A percentile compares a stretch with the other conserved stretches of the same genome.
phyloP scores from a whole-genome alignment of 257 asterid species.

The Solanum chilense region DNA sequence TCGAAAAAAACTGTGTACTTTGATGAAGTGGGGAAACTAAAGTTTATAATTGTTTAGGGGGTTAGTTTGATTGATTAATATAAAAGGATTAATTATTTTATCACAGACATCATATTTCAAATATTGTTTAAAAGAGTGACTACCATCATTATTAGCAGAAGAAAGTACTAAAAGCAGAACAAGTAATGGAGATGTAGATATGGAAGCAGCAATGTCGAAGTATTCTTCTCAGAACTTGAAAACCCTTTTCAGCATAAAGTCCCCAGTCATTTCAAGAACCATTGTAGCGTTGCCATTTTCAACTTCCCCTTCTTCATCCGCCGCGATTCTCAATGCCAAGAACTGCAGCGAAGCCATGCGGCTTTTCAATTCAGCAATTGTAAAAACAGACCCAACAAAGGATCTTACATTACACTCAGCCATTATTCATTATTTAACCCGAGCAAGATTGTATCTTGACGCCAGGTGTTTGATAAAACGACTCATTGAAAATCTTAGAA shows the following conservation, averaged over 20 bases:
- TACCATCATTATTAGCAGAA: not conserved
- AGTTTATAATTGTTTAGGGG: not conserved
- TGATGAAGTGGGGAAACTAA: no score
- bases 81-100: not conserved
- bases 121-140: not conserved
- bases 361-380: conserved; percentile 41
- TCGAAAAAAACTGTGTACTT: not conserved
- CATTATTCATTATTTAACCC: conserved; percentile 12
- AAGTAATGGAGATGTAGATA: not conserved
- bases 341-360: conserved; percentile 39
- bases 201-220: not conserved
- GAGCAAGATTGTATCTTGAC: conserved; percentile 26
- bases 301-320: conserved; percentile 22
- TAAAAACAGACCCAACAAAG: conserved; percentile 21
- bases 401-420: conserved; percentile 52
- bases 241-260: not conserved
- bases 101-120: not conserved
- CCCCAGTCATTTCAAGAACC: not conserved
- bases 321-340: conserved; percentile 42
- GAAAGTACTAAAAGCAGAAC: not conserved
- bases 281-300: not conserved
- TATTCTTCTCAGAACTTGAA: not conserved
- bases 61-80: not conserved
- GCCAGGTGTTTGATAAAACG: conserved; percentile 76
- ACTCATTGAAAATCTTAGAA: conserved; percentile 41